Base-by-base conservation (phyloP, 2,329 filamentous ascomycete species). In the Neurospora sp. region DNA sequence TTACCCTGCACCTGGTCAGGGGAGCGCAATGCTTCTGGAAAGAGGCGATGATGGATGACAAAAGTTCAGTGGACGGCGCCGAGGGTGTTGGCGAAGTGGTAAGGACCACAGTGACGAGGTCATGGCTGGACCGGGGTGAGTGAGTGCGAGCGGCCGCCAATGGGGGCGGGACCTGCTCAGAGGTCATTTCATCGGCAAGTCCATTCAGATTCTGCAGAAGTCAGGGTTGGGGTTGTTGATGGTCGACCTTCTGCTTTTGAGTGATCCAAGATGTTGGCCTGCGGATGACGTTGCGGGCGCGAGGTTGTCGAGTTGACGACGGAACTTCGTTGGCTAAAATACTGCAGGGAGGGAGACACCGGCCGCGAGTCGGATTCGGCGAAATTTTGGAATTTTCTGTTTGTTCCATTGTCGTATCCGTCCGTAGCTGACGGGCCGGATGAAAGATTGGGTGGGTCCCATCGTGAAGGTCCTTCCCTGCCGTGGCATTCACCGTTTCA, bases 41-140 rank as follows among this genome's bases (percentile, higher is more conserved):
- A 0, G 84, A 85, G 2, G 76, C 72, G 1, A 87, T 67, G 2
- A 87, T 81, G 0, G 82, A 75, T 0, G 80, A 80, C n/a, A 87
- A 72, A 0, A 87, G 81, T 17, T 86, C 85, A 0, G 84, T 84
- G 0, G 83, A 83, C 0, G 85, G 85, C 0, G 83, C 82, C 0
- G 85, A 87, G 0, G 85, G 85, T 0, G 85, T 87, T 0, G 85
- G 82, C 2, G 85, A 87, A 0, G 85, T 87, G 1, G 85, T 87
- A 72, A 87, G 81, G 66, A 87, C 81, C 67, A 84, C 75, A 0
- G 82, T 84, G 41, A 84, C 66, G 19, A 76, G 67, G 19, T 74
- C 71, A 33, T 69, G 69, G 65, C 33, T 66, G 69, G 36, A 23
- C 10, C 36, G 52, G 52, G 3, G 23, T 57, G 52, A 33, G 52